Evolutionary conservation across 2,329 filamentous ascomycete species (phyloP).

Genomic region (Stachybotrys chlorohalonatus): DNA sequence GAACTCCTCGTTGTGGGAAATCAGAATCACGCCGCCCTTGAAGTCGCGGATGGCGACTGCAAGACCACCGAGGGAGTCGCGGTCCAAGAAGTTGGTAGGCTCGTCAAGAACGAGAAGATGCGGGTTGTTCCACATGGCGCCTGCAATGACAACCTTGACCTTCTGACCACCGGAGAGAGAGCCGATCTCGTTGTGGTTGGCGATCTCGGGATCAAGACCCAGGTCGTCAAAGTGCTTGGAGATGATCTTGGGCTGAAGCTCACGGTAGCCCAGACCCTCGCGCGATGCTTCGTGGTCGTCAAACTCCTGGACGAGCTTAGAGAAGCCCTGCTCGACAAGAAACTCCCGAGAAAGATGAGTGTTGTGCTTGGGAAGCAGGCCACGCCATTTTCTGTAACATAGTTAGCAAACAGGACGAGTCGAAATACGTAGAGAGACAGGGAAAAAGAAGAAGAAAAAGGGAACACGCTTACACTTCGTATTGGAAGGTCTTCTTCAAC

Average conservation of each 20-base stretch:
- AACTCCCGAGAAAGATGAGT: conserved; percentile 89
- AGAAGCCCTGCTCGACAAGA: conserved; percentile 73
- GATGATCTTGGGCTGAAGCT: conserved; percentile 87
- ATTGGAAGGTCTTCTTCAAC: conserved; percentile 98
- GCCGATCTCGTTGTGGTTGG: conserved; percentile 97
- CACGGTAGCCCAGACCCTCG: conserved; percentile 92
- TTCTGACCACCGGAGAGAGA: conserved; percentile 95
- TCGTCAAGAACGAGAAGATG: conserved; percentile 96
- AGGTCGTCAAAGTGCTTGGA: conserved; percentile 97
- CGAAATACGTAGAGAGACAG: neutral
- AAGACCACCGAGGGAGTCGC: conserved; percentile 90
- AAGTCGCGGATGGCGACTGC: conserved; percentile 98
- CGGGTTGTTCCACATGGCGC: conserved; percentile 98
- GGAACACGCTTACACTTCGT: conserved; percentile 65
- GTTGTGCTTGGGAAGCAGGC: conserved; percentile 87
- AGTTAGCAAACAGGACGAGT: conserved; percentile 15
- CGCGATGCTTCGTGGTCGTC: conserved; percentile 98
- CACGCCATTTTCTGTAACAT: conserved; percentile 68
- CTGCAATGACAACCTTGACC: conserved; percentile 95
- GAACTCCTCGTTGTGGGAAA: conserved; percentile 99
- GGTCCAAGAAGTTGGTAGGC: conserved; percentile 98
- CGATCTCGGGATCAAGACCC: conserved; percentile 92
- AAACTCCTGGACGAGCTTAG: conserved; percentile 93
- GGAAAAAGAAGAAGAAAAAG: neutral
- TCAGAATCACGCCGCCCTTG: conserved; percentile 97